phyloP scores from a whole-genome alignment of 1,284 basidiomycete genomes.

The Ganoderma lucidum region DNA sequence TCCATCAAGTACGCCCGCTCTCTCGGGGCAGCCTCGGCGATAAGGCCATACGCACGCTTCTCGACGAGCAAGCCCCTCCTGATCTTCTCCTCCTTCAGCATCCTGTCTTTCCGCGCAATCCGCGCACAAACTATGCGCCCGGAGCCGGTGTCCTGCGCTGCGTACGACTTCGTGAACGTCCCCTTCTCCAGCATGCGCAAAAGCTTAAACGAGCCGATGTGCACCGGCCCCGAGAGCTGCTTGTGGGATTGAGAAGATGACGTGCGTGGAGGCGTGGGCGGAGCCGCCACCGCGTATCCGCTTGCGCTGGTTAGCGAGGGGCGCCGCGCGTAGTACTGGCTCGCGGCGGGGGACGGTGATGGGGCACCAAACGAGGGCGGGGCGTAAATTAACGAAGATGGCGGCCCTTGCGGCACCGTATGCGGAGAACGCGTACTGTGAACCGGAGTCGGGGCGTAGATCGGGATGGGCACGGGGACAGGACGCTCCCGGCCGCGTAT shows the following conservation, averaged over 20 bases:
- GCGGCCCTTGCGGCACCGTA: not conserved
- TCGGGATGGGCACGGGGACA: not conserved
- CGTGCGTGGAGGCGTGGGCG: slow-evolving; percentile 2
- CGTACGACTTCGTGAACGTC: slow-evolving; percentile 38
- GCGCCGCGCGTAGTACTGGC: not conserved
- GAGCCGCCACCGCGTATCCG: not conserved
- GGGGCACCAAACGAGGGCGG: not conserved
- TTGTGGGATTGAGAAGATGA: not conserved
- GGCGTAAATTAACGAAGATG: not conserved
- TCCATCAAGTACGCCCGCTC: slow-evolving; percentile 43
- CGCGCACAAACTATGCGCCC: slow-evolving; percentile 38
- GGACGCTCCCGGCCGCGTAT: not conserved
- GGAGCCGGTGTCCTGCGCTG: slow-evolving; percentile 36
- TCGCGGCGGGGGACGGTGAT: not conserved
- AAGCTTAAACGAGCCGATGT: slow-evolving; percentile 41
- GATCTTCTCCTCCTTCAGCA: slow-evolving; percentile 20
- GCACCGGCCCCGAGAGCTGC: not conserved
- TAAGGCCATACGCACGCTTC: slow-evolving; percentile 42
- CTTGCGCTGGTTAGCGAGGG: not conserved
- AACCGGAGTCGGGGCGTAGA: slow-evolving; percentile 2
- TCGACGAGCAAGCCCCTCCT: slow-evolving; percentile 36
- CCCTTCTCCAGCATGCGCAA: slow-evolving; percentile 38
- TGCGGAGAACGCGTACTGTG: not conserved
- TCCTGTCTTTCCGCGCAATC: slow-evolving; percentile 32
- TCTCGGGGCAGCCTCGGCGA: slow-evolving; percentile 35